Evolutionary conservation across 805 yeast species (phyloP), one percentile per base, ranked within the genome.

Genomic region (Candida chilensis): DNA sequence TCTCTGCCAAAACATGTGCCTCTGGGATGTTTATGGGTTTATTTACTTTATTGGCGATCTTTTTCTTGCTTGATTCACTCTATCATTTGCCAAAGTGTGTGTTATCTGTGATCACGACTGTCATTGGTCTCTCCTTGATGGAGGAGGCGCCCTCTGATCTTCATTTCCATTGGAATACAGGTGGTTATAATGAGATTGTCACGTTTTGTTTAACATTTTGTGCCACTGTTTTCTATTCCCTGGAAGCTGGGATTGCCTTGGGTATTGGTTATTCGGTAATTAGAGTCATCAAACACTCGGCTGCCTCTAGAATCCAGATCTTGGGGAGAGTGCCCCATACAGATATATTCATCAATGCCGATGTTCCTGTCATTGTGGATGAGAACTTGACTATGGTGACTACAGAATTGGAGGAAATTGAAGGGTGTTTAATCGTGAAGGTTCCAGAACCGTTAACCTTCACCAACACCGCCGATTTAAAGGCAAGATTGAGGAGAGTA

Each of bases 381-480:
- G n/a, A n/a, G n/a, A n/a, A n/a, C n/a, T n/a, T n/a, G n/a, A n/a
- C n/a, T n/a, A n/a, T n/a, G n/a, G n/a, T n/a, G n/a, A n/a, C n/a
- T n/a, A n/a, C n/a, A n/a, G n/a, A 45, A 45, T 54, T 45, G 47
- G 56, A 67, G 41, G 69, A 62, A n/a, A 60, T 80, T 29, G 83
- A 78, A 39, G 87, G 86, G 0, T 80, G 87, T 32, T 58, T 88
- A 20, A 73, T 86, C 18, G 80, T 87, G 21, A 80, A 78, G 39
- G 71, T 87, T 26, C 87, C 95, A 0, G 96, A 87, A 46, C 95
- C 96, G 1, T 60, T 87, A 36, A 84, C 88, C 4, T 87, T 87
- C 52, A 85, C 94, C 24, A 87, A 88, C 49, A 69, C 88, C 5
- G 80, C 80, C 16, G 94, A 84, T 41, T 59, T 87, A 37, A 74